Conservation (phyloP, 495 filamentous ascomycete genomes). For the Talaromyces ruber region DNA sequence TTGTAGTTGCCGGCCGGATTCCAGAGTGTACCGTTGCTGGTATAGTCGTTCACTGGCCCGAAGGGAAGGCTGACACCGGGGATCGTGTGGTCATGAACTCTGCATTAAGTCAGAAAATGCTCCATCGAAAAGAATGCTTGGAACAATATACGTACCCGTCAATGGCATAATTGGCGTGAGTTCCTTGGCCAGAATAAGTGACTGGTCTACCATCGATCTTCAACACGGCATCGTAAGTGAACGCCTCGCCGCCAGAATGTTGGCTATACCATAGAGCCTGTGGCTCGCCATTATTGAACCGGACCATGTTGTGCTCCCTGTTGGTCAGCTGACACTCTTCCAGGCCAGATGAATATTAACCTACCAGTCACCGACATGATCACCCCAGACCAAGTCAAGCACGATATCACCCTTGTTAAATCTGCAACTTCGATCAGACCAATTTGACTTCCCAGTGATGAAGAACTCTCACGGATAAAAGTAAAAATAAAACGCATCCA, state of each 20-base stretch:
- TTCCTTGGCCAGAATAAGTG: slow-evolving; percentile 46
- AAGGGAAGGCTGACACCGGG: slow-evolving; percentile 54
- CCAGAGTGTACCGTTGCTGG: slow-evolving; percentile 47
- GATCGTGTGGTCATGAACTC: slow-evolving; percentile 51
- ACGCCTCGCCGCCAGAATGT: slow-evolving; percentile 54
- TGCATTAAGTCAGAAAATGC: slow-evolving; percentile 6
- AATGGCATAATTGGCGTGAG: slow-evolving; percentile 52
- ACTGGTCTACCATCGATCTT: slow-evolving; percentile 44
- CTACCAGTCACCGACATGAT: slow-evolving; percentile 59
- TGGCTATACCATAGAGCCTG: slow-evolving; percentile 55
- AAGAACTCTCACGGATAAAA: slow-evolving; percentile 47
- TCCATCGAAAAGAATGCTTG: background rate
- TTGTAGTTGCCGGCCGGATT: slow-evolving; percentile 44
- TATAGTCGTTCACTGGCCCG: slow-evolving; percentile 53
- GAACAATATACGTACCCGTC: slow-evolving; percentile 24
- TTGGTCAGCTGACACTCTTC: background rate
- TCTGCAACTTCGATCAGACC: slow-evolving; percentile 10
- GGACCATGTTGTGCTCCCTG: slow-evolving; percentile 61
- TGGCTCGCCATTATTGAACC: slow-evolving; percentile 50
- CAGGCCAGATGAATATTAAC: background rate
- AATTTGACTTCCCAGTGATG: background rate
- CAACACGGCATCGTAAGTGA: slow-evolving; percentile 46
- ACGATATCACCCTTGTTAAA: slow-evolving; percentile 45
- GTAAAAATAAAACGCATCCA: slow-evolving; percentile 65
- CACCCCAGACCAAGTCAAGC: slow-evolving; percentile 42